Evolutionary conservation across 306 rosid species (phyloP), one percentile per base, ranked within the genome.

Genomic region (Lathyrus oleraceus): DNA sequence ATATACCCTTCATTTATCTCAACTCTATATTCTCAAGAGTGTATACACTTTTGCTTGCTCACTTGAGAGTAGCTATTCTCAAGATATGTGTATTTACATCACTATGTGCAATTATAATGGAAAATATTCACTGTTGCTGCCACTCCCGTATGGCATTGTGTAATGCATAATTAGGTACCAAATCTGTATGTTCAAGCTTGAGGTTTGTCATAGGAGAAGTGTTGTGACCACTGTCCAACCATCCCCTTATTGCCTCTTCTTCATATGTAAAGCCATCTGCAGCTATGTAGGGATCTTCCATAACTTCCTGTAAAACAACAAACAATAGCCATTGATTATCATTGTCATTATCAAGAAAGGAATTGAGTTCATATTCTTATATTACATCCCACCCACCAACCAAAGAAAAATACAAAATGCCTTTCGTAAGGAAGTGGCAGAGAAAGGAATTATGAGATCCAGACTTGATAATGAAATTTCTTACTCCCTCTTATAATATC

Each of bases 191-290:
- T 25, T 85, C 90, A 71, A 94, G 96, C 85, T 84, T 62, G 35
- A 94, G 97, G 84, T 94, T 94, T 69, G 98, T 94, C 98, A 94
- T 94, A 16, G 98, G 98, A 19, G 98, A 94, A 35, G 97, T 94
- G 81, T 80, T 20, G 74, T 88, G 97, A 72, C 94, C 98, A 75
- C 86, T 88, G n/a, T 88, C 42, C 58, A 94, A 82, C 98, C 98
- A 94, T 69, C 87, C 98, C 64, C 77, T 69, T 74, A 94, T 94
- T 65, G 97, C 98, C 60, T 94, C 97, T 32, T 71, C 90, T 80
- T 94, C 98, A 20, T 94, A 94, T 30, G 98, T 94, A 79, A 84
- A 94, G 32, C 98, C 98, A 84, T 94, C 97, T 36, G 97, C 97
- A 28, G 98, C 98, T 76, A 94, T 88, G 36, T 80, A 89, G 17